phyloP scores from a whole-genome alignment of 148 eudicot species.

The Camellia japonica region DNA sequence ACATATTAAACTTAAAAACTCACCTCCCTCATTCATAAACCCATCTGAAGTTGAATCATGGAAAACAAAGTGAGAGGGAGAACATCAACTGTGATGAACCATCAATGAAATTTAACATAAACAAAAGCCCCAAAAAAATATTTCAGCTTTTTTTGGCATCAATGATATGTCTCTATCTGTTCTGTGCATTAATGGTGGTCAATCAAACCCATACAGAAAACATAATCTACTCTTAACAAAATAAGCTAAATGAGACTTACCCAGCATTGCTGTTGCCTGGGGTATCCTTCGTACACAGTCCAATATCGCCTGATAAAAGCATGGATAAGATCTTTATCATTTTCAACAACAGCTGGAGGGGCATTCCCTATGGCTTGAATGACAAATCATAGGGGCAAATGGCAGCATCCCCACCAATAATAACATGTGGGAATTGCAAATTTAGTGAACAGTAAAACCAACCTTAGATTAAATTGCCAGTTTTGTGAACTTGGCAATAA shows the following conservation, averaged over 20 bases:
- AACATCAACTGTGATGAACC: neutral
- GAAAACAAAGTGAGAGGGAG: neutral
- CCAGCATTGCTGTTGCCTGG: no score
- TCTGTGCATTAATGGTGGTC: neutral
- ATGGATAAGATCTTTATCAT: neutral
- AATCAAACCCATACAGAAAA: neutral
- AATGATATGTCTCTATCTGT: neutral
- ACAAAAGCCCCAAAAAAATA: neutral
- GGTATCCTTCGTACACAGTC: neutral
- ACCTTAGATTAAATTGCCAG: conserved; percentile 14
- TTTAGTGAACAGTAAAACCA: neutral
- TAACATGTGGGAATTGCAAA: neutral
- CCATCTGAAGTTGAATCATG: neutral
- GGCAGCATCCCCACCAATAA: neutral
- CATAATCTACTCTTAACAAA: neutral
- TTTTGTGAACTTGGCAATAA: conserved; percentile 71
- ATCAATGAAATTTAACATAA: neutral
- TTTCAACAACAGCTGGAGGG: neutral
- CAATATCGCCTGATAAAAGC: neutral
- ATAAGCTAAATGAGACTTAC: neutral
- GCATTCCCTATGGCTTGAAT: neutral
- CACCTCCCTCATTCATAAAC: neutral
- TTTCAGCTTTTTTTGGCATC: neutral
- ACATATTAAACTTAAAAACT: no score
- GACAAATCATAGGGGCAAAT: neutral